These are phyloP conservation scores for Drosera capensis DNA, from an alignment of 148 eudicot genomes.

Conservation along the genomic window DNA sequence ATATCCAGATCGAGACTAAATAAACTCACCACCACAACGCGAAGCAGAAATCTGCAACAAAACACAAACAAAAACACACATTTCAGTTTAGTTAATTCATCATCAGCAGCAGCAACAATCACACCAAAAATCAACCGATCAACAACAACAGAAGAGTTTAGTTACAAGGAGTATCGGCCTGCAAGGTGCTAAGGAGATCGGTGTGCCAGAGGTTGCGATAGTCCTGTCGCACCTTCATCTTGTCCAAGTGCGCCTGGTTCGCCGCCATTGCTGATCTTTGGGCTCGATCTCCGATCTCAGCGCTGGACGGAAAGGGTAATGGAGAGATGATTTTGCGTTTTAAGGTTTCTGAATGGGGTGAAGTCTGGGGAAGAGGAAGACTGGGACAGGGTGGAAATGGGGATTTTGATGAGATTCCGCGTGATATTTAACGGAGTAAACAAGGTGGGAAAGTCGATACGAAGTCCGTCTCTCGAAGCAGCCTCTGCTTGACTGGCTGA, in stretches of 20 bases:
- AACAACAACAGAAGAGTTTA: not conserved
- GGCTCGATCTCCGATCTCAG: too few relatives aligned
- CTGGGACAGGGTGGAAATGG: too few relatives aligned
- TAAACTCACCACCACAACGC: constrained; percentile 52
- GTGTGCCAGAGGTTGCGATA: constrained; percentile 85
- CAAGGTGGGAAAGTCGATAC: too few relatives aligned
- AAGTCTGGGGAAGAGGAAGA: too few relatives aligned
- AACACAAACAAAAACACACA: not conserved
- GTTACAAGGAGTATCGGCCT: constrained; percentile 67
- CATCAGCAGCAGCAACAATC: not conserved
- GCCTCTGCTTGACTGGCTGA: too few relatives aligned
- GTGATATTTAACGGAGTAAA: too few relatives aligned
- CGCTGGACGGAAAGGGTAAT: too few relatives aligned
- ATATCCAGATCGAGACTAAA: too few relatives aligned
- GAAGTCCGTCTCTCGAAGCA: too few relatives aligned
- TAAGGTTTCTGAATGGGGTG: too few relatives aligned
- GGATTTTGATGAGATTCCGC: too few relatives aligned
- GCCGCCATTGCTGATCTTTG: constrained; percentile 30
- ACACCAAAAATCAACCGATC: not conserved
- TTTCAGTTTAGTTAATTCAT: not conserved
- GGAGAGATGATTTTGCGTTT: too few relatives aligned
- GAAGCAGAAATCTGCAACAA: constrained; percentile 56
- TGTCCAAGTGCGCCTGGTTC: constrained; percentile 39
- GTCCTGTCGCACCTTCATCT: constrained; percentile 61
- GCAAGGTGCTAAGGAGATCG: constrained; percentile 49